phyloP scores from a whole-genome alignment of 768 basidiomycete genomes.

The Leccinum disarticulatum region DNA sequence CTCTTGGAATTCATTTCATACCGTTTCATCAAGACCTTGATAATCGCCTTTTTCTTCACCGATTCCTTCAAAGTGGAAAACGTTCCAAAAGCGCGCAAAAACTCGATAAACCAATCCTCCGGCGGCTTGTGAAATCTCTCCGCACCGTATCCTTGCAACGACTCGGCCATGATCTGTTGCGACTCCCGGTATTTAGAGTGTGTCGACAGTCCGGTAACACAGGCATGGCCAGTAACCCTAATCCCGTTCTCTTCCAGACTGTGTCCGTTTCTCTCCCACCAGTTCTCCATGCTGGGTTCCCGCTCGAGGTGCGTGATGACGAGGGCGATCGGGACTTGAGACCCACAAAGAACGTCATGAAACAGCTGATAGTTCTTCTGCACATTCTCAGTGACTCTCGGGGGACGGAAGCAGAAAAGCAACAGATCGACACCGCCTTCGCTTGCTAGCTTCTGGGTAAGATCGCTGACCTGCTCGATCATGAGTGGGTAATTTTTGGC shows the following conservation, averaged over 20 bases:
- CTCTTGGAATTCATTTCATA: slow-evolving; percentile 21
- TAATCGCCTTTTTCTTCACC: slow-evolving; percentile 22
- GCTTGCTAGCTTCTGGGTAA: not conserved
- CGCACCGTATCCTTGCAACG: no score
- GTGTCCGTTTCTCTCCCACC: slow-evolving; percentile 33
- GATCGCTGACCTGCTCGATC: not conserved
- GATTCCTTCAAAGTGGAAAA: slow-evolving; percentile 14
- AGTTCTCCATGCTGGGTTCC: slow-evolving; percentile 33
- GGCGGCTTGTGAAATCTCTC: no score
- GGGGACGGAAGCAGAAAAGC: not conserved
- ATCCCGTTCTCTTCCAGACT: slow-evolving; percentile 27
- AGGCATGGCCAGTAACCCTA: slow-evolving; percentile 21
- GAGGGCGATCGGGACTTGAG: slow-evolving; percentile 16
- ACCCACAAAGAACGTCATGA: not conserved
- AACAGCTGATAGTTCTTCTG: slow-evolving; percentile 39
- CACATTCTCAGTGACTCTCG: slow-evolving; percentile 29
- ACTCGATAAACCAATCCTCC: no score
- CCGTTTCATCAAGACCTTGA: slow-evolving; percentile 28
- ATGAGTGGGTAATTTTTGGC: not conserved
- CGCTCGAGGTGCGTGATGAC: slow-evolving; percentile 43
- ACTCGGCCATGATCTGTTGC: no score
- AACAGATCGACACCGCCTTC: not conserved
- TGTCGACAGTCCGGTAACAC: no score
- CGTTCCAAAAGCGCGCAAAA: no score
- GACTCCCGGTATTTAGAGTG: no score